Evolutionary conservation across 169 alveolate genomes (phyloP).

Genomic region (Plasmodium reichenowi): DNA sequence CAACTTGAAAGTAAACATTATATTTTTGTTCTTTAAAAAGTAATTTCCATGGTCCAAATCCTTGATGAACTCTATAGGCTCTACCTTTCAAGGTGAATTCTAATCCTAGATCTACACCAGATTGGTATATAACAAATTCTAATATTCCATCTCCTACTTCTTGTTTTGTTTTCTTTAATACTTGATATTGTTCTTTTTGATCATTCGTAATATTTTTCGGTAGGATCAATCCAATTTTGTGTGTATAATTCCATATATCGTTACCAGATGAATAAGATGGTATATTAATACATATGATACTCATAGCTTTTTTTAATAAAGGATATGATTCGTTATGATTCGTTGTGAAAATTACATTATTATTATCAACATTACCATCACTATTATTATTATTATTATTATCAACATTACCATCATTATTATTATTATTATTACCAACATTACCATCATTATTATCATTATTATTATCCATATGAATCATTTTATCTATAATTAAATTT

Average conservation of each 20-base stretch:
- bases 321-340: constrained; percentile 77
- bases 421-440: no score
- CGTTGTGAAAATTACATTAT: constrained; percentile 80
- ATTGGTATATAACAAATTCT: constrained; percentile 77
- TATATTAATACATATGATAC: constrained; percentile 81
- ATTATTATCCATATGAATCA: constrained; percentile 77
- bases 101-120: constrained; percentile 75
- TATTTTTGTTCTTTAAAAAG: constrained; percentile 77
- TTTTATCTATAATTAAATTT: constrained; percentile 80
- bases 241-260: constrained; percentile 76
- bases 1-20: constrained; percentile 85
- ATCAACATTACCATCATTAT: no score
- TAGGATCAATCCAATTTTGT: constrained; percentile 75
- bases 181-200: constrained; percentile 13
- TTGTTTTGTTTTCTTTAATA: constrained; percentile 75
- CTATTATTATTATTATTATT: no score
- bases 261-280: constrained; percentile 86
- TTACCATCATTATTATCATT: no score
- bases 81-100: constrained; percentile 78
- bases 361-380: background rate
- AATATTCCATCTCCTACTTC: constrained; percentile 83
- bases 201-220: constrained; percentile 37
- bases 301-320: constrained; percentile 73
- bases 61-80: constrained; percentile 86
- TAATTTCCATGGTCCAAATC: constrained; percentile 89